phyloP scores from a whole-genome alignment of 306 rosid genomes.

The Vigna reflexopilosa region DNA sequence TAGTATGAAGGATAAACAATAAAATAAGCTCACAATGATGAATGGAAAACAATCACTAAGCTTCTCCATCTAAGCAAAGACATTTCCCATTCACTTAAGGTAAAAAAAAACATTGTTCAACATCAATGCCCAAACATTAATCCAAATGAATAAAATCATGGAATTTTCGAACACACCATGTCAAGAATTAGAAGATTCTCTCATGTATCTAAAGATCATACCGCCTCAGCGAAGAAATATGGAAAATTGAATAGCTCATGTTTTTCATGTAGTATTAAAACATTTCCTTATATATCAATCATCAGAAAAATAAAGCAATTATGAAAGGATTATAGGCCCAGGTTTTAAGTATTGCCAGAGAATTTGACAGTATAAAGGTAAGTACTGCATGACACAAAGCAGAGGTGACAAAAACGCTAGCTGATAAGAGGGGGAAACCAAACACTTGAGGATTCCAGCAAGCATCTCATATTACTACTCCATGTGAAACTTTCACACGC shows the following conservation, averaged over 20 bases:
- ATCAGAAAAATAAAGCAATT: not conserved
- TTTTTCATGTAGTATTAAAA: constrained; percentile 15
- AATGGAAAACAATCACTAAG: constrained; percentile 19
- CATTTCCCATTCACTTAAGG: constrained; percentile 17
- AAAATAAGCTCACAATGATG: constrained; percentile 29
- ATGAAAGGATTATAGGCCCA: constrained; percentile 7
- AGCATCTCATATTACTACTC: too few species aligned
- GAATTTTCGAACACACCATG: constrained; percentile 3
- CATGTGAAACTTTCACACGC: too few species aligned
- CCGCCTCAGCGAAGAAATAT: not conserved
- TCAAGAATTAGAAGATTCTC: not conserved
- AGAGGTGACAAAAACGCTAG: not conserved
- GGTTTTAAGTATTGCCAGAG: not conserved
- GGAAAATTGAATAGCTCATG: constrained; percentile 13
- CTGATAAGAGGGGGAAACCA: too few species aligned
- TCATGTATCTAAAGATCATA: constrained; percentile 1
- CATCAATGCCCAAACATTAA: constrained; percentile 7
- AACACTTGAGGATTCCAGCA: too few species aligned
- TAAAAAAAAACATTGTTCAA: not conserved
- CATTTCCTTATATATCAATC: not conserved
- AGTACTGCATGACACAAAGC: not conserved
- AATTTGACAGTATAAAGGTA: constrained; percentile 1
- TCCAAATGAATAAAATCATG: constrained; percentile 4
- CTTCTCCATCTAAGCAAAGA: constrained; percentile 12
- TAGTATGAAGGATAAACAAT: constrained; percentile 24